These are phyloP conservation scores for Gaultheria prostrata DNA, from an alignment of 148 eudicot genomes.

Conservation along the genomic window DNA sequence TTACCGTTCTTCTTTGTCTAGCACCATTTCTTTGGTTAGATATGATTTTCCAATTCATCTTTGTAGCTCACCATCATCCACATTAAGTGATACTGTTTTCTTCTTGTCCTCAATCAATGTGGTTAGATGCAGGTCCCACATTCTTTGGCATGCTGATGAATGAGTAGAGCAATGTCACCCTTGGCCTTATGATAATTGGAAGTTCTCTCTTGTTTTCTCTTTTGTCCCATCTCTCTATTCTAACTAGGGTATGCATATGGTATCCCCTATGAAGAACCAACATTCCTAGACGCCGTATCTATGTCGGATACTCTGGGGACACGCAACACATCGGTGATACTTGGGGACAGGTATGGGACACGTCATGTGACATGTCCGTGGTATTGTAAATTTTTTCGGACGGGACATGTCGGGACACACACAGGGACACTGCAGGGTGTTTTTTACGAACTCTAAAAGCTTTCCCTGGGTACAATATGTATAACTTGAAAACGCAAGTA, in stretches of 20 bases:
- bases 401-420: background rate
- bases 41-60: background rate
- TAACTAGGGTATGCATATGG: background rate
- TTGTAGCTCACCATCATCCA: slow-evolving; percentile 1
- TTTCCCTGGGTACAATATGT: background rate
- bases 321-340: too few relatives aligned
- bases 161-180: background rate
- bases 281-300: too few relatives aligned
- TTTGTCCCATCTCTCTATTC: background rate
- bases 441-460: background rate
- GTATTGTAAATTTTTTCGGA: background rate
- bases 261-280: background rate
- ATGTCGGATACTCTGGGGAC: too few relatives aligned
- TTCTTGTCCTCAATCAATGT: background rate
- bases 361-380: background rate
- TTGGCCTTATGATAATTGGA: background rate
- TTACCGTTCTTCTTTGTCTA: background rate
- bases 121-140: slow-evolving; percentile 9
- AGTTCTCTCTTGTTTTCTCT: background rate
- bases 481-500: background rate
- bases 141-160: slow-evolving; percentile 4
- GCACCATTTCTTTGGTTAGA: background rate
- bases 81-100: background rate
- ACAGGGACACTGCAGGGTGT: background rate
- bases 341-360: background rate